These are phyloP conservation scores for Patellifolia procumbens DNA, from an alignment of 179 eudicot species.

Conservation along the genomic window DNA sequence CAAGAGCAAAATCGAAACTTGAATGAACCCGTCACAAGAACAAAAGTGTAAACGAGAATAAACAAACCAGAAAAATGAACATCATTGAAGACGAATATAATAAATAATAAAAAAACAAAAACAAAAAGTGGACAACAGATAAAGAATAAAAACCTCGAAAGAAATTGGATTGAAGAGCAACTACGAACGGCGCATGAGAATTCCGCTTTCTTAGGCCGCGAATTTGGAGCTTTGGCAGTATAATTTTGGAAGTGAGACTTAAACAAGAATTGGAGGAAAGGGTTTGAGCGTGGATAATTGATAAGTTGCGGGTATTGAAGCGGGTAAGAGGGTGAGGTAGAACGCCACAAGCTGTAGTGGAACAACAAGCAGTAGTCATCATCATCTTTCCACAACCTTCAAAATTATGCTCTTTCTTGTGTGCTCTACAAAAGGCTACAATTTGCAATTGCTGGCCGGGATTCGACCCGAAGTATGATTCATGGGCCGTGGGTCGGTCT, in stretches of 20 bases:
- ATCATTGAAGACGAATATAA: neutral
- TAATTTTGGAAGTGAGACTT: constrained; percentile 27
- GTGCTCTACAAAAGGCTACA: too few relatives aligned
- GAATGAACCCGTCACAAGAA: constrained; percentile 6
- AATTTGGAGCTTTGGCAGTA: constrained; percentile 35
- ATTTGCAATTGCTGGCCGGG: too few relatives aligned
- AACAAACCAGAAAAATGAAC: constrained; percentile 2
- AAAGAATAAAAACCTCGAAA: constrained; percentile 45
- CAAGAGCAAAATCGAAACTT: neutral
- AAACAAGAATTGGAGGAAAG: constrained; percentile 43
- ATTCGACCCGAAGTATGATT: too few relatives aligned
- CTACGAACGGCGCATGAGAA: constrained; percentile 29
- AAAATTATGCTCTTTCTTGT: too few relatives aligned
- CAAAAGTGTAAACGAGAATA: neutral
- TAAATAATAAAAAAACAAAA: neutral
- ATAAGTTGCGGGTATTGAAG: constrained; percentile 12
- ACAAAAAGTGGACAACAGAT: neutral
- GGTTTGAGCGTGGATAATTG: constrained; percentile 31
- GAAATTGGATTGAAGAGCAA: constrained; percentile 63
- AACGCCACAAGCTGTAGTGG: constrained; percentile 14
- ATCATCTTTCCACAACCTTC: neutral
- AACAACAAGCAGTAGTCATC: constrained; percentile 29
- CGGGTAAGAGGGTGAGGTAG: constrained; percentile 6
- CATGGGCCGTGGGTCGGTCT: too few relatives aligned
- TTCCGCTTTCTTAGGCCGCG: constrained; percentile 26